phyloP scores from a whole-genome alignment of 495 filamentous ascomycete species.

The Pseudoneurospora amorphoporcata region DNA sequence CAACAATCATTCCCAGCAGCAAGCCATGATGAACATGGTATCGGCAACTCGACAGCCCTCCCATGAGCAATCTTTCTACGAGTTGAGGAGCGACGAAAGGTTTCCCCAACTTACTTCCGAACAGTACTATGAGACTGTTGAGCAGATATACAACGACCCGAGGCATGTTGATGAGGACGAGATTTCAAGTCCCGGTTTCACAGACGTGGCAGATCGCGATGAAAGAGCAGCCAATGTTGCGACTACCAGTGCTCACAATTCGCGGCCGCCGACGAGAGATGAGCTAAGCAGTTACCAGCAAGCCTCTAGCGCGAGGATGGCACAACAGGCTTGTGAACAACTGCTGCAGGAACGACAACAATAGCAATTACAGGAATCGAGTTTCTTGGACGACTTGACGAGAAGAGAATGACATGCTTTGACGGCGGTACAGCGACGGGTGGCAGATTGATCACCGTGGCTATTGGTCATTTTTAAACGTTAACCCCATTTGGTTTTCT shows the following conservation, averaged over 20 bases:
- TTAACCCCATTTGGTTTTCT: background rate
- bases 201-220: background rate
- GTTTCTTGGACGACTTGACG: background rate
- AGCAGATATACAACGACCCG: conserved; percentile 25
- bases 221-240: background rate
- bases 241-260: background rate
- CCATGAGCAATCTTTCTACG: background rate
- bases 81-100: conserved; percentile 13
- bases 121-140: conserved; percentile 32
- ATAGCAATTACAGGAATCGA: background rate
- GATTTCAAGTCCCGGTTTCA: background rate
- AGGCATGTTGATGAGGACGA: background rate
- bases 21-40: background rate
- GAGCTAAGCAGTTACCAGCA: background rate
- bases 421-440: background rate
- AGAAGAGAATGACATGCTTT: background rate
- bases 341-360: background rate
- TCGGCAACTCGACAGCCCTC: background rate
- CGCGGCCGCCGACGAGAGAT: background rate
- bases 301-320: background rate
- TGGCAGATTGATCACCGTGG: background rate
- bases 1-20: background rate
- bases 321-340: background rate
- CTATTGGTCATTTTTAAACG: background rate
- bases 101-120: conserved; percentile 18